Percentiles rank a stretch among this genome's conserved stretches.
These are phyloP conservation scores for Rhododendron kiyosumense DNA, from an alignment of 148 eudicot species.

Conservation along the genomic window DNA sequence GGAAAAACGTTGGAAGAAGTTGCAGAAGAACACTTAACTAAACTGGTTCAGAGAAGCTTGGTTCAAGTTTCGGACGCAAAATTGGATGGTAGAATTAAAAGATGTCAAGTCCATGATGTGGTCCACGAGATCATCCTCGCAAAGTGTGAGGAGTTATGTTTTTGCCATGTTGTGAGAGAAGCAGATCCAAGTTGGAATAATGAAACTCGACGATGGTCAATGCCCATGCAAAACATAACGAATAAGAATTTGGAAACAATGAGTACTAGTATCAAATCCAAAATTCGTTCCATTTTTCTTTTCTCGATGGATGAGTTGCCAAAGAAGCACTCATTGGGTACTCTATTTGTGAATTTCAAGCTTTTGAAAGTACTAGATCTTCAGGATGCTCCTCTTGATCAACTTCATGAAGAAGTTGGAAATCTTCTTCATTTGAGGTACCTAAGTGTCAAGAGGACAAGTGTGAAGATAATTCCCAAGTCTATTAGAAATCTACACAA, in stretches of 20 bases:
- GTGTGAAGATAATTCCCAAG: not conserved
- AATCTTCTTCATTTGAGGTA: not conserved
- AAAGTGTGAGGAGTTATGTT: not conserved
- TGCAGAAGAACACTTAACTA: slow-evolving; percentile 5
- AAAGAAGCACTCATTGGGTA: not conserved
- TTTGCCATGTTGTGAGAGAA: not conserved
- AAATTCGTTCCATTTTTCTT: not conserved
- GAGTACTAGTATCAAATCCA: not conserved
- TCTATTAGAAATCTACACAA: not conserved
- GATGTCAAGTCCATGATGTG: not conserved
- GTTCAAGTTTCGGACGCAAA: not conserved
- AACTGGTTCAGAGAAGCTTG: not conserved
- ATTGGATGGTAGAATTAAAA: not conserved
- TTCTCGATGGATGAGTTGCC: not conserved
- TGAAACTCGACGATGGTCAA: not conserved
- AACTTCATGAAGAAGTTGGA: too few relatives aligned
- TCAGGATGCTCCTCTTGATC: not conserved
- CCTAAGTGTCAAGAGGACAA: not conserved
- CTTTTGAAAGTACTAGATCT: slow-evolving; percentile 2
- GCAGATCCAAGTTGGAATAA: not conserved
- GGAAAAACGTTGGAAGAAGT: slow-evolving; percentile 1
- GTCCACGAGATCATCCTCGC: not conserved
- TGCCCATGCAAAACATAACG: not conserved
- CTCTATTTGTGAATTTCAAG: not conserved
- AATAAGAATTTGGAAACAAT: not conserved